These are phyloP conservation scores for Pseudoneurospora amorphoporcata DNA, from an alignment of 495 filamentous ascomycete species.

Conservation along the genomic window DNA sequence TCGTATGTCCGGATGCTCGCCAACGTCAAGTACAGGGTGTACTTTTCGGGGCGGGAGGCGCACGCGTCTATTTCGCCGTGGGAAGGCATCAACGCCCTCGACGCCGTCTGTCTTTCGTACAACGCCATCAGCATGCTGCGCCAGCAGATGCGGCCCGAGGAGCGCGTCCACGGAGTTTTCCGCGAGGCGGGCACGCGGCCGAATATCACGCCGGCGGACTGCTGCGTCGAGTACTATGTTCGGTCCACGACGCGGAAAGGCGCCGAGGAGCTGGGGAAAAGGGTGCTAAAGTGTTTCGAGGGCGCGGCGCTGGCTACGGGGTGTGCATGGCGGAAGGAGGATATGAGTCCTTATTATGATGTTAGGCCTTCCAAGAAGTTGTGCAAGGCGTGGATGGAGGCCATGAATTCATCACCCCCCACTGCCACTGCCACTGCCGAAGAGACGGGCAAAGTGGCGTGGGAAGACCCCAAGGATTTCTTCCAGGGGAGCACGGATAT, in stretches of 20 bases:
- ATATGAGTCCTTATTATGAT: slow-evolving; percentile 42
- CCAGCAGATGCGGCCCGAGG: slow-evolving; percentile 43
- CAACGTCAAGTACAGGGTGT: slow-evolving; percentile 38
- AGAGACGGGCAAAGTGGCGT: slow-evolving; percentile 6
- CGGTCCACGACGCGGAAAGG: slow-evolving; percentile 34
- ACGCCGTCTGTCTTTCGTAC: slow-evolving; percentile 51
- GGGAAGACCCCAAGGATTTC: slow-evolving; percentile 31
- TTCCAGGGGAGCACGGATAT: slow-evolving; percentile 33
- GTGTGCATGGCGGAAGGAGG: slow-evolving; percentile 38
- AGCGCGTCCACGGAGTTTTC: slow-evolving; percentile 23
- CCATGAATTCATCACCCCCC: slow-evolving; percentile 19
- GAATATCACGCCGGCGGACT: slow-evolving; percentile 43
- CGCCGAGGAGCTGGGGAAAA: slow-evolving; percentile 36
- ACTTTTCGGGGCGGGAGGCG: slow-evolving; percentile 39
- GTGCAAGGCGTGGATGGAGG: slow-evolving; percentile 40
- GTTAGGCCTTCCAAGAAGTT: slow-evolving; percentile 38
- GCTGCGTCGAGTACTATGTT: slow-evolving; percentile 46
- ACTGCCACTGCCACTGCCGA: neutral
- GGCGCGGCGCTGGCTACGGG: slow-evolving; percentile 47
- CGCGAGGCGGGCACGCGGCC: slow-evolving; percentile 19
- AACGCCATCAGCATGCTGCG: slow-evolving; percentile 51
- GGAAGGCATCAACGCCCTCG: slow-evolving; percentile 55
- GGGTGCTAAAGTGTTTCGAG: slow-evolving; percentile 45
- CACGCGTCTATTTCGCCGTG: slow-evolving; percentile 54
- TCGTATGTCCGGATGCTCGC: slow-evolving; percentile 39